Conservation (phyloP, 169 alveolate genomes). For the Plasmodium berghei region DNA sequence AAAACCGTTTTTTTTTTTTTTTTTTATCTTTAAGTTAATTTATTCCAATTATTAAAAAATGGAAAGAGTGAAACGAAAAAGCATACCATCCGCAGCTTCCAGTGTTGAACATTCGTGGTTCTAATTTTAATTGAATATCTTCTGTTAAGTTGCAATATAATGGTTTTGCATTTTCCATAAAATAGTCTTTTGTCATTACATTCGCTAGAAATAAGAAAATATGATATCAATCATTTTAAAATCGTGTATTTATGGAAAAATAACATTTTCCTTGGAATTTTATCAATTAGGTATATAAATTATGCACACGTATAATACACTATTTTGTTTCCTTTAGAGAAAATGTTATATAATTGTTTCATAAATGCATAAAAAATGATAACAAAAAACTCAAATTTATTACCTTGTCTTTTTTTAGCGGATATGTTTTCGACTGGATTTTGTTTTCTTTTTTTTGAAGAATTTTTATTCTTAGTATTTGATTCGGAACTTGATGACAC, state of each 20-base stretch:
- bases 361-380: not conserved
- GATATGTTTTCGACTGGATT: slow-evolving; percentile 23
- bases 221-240: too few species aligned
- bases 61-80: slow-evolving; percentile 1
- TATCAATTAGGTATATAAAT: not conserved
- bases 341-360: too few species aligned
- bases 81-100: slow-evolving; percentile 86
- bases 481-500: slow-evolving; percentile 20
- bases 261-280: not conserved
- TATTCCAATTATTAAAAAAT: slow-evolving; percentile 6
- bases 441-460: slow-evolving; percentile 66
- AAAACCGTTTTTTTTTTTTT: not conserved
- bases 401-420: slow-evolving; percentile 74
- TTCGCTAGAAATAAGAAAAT: slow-evolving; percentile 61
- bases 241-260: too few species aligned
- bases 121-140: slow-evolving; percentile 76
- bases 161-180: slow-evolving; percentile 78
- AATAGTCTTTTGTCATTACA: slow-evolving; percentile 80
- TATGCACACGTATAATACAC: too few species aligned
- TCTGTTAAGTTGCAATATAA: slow-evolving; percentile 44
- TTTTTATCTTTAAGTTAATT: slow-evolving; percentile 6
- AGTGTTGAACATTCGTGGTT: slow-evolving; percentile 82
- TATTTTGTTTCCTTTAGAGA: too few species aligned
- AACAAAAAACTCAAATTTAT: slow-evolving; percentile 2
- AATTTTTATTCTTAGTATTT: slow-evolving; percentile 43